Conservation (phyloP, 768 basidiomycete genomes). For the Tubosaeta sp. region DNA sequence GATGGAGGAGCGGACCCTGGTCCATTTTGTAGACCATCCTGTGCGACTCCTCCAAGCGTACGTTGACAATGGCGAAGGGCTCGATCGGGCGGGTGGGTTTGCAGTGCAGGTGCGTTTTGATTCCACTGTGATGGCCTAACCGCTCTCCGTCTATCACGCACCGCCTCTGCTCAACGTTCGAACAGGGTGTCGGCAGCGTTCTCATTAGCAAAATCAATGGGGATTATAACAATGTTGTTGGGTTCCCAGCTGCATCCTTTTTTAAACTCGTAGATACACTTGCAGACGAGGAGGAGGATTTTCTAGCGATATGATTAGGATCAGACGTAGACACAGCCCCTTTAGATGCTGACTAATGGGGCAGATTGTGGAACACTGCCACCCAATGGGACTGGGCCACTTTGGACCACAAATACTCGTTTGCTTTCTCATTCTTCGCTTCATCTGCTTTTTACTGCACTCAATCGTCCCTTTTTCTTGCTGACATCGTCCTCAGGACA, state of each 20-base stretch:
- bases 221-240: slow-evolving; percentile 87
- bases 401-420: neutral
- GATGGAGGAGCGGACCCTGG: slow-evolving; percentile 77
- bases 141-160: neutral
- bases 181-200: slow-evolving; percentile 73
- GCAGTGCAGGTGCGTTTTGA: slow-evolving; percentile 70
- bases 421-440: neutral
- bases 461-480: neutral
- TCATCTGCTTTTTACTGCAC: neutral
- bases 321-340: neutral
- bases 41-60: slow-evolving; percentile 66
- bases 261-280: slow-evolving; percentile 68
- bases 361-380: neutral
- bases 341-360: neutral
- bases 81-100: slow-evolving; percentile 90
- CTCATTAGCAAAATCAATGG: slow-evolving; percentile 85
- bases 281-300: slow-evolving; percentile 73
- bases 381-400: neutral
- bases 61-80: slow-evolving; percentile 78
- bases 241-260: slow-evolving; percentile 87
- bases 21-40: slow-evolving; percentile 69
- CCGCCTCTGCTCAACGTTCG: neutral
- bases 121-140: neutral
- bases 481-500: slow-evolving; percentile 9
- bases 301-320: slow-evolving; percentile 34